Conservation (phyloP, 495 filamentous ascomycete genomes). For the Tuber magnatum region DNA sequence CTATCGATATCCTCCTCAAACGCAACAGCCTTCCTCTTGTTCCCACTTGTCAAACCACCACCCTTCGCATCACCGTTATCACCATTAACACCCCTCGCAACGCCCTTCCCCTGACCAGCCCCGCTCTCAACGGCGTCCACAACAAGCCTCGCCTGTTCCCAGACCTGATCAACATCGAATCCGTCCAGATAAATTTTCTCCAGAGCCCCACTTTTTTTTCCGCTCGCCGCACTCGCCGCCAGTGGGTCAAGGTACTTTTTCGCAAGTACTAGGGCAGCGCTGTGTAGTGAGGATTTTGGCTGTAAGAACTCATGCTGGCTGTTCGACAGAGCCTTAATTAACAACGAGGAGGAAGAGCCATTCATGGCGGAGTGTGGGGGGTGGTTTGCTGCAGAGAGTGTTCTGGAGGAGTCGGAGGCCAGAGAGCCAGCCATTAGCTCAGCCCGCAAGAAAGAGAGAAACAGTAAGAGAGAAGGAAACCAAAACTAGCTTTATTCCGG, state of each 20-base stretch:
- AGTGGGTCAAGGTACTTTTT: conserved; percentile 40
- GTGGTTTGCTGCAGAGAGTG: conserved; percentile 32
- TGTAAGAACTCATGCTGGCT: conserved; percentile 38
- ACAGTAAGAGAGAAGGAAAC: not conserved
- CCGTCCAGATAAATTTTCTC: conserved; percentile 72
- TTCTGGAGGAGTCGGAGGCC: conserved; percentile 31
- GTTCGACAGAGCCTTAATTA: conserved; percentile 30
- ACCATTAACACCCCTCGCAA: conserved; percentile 16
- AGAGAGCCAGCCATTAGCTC: conserved; percentile 31
- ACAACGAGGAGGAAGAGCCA: conserved; percentile 26
- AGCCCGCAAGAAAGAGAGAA: not conserved
- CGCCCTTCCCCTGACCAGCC: conserved; percentile 41
- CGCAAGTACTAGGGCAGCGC: conserved; percentile 36
- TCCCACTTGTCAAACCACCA: conserved; percentile 34
- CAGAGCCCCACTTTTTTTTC: conserved; percentile 18
- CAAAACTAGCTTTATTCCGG: not conserved
- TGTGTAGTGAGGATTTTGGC: conserved; percentile 28
- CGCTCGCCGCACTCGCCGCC: conserved; percentile 25
- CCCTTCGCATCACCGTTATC: conserved; percentile 30
- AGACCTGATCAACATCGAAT: conserved; percentile 81
- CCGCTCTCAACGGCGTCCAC: conserved; percentile 49
- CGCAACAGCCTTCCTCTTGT: conserved; percentile 33
- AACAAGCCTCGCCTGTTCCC: conserved; percentile 84
- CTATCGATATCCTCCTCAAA: conserved; percentile 36
- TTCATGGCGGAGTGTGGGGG: conserved; percentile 25